Base-by-base conservation (phyloP, 1,139 yeast genomes). In the Scheffersomyces illinoinensis region DNA sequence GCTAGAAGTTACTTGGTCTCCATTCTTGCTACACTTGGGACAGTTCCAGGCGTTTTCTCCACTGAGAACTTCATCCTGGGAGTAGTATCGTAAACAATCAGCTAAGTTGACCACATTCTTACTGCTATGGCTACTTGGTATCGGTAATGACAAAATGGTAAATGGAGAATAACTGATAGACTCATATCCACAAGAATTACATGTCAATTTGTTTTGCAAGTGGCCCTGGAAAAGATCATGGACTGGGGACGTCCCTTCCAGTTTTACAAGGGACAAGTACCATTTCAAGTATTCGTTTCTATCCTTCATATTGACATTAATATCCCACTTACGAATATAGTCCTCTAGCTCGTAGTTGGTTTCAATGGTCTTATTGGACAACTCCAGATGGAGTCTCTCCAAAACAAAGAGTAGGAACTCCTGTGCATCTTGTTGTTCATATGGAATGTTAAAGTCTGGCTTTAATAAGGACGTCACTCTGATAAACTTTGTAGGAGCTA, bases 41-140 rank as follows among this genome's bases (percentile, higher is more conserved):
- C 96, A 90, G 61, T 85, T 81, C 96, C 96, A 90, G 8, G 91
- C 89, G 71, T 90, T 88, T 43, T 89, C 93, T 19, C 90, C 92
- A 12, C 85, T 82, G 56, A 90, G 73, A 0, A 87, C 72, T 70
- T 90, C 96, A 60, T 89, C 91, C 61, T 84, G 84, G 0, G 90
- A 87, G 69, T 86, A 89, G 69, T 87, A 82, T 53, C 83, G 78
- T 58, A 90, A 81, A 67, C 96, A 90, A 62, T 87, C 89, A 51
- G 86, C 84, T 55, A 87, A 70, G 56, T 83, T 78, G 20, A 81
- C 79, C 5, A 77, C 73, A 54, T 73, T 70, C 7, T 55, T 63
- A 46, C 67, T 65, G 39, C 65, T 66, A 49, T 64, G 60, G 58
- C 51, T 56, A n/a, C 74, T 71, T 0, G 93, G 93, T 33, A 89